phyloP scores from a whole-genome alignment of 2,329 filamentous ascomycete genomes.

The Colletotrichum paranaense region DNA sequence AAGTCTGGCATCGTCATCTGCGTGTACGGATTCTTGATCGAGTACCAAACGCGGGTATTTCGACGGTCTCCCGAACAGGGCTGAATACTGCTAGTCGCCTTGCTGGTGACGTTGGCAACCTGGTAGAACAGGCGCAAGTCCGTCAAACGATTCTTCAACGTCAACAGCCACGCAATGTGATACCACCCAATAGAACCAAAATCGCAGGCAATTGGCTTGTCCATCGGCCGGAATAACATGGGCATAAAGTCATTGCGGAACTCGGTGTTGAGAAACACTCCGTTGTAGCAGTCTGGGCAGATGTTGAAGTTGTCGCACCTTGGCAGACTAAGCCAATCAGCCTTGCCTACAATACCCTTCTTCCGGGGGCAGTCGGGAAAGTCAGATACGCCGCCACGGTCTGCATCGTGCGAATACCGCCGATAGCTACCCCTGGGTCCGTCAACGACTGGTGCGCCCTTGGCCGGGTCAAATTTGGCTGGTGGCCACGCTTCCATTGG shows the following conservation, averaged over 20 bases:
- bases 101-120: constrained; percentile 72
- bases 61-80: constrained; percentile 69
- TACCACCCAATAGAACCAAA: constrained; percentile 85
- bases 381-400: constrained; percentile 53
- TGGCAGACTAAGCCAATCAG: constrained; percentile 85
- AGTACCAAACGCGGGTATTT: constrained; percentile 77
- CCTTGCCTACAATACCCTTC: constrained; percentile 68
- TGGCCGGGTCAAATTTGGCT: constrained; percentile 54
- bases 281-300: constrained; percentile 82
- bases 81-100: constrained; percentile 49
- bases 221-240: constrained; percentile 66
- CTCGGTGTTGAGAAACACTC: constrained; percentile 74
- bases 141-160: constrained; percentile 73
- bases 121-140: constrained; percentile 77
- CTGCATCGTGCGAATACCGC: constrained; percentile 65
- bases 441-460: constrained; percentile 48
- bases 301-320: constrained; percentile 80
- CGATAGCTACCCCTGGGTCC: constrained; percentile 59
- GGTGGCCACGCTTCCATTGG: constrained; percentile 55
- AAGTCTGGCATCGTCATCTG: constrained; percentile 76
- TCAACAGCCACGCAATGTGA: constrained; percentile 85
- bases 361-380: constrained; percentile 79
- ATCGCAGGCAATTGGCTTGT: constrained; percentile 75
- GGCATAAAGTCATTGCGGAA: constrained; percentile 76
- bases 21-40: constrained; percentile 76